A percentile compares a stretch with the other conserved stretches of the same genome.
Evolutionary conservation across 768 basidiomycete species (phyloP).

Genomic region (Boletus coccyginus): DNA sequence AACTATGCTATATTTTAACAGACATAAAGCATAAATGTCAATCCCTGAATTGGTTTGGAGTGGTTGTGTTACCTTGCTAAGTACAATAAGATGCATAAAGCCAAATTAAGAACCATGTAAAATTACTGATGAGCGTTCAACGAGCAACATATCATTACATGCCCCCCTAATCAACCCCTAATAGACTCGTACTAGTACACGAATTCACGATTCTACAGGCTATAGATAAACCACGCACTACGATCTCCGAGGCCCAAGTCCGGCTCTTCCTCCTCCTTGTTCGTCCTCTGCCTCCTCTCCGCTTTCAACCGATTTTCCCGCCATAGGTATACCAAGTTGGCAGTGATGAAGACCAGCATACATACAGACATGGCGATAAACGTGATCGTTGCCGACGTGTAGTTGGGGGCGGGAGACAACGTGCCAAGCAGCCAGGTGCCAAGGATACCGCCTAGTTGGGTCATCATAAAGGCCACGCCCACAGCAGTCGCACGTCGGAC

Average conservation of each 20-base stretch:
- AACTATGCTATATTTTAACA: too few species aligned
- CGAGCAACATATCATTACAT: too few species aligned
- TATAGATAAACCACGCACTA: conserved; percentile 58
- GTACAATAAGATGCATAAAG: too few species aligned
- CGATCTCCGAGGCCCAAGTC: conserved; percentile 45
- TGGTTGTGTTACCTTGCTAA: too few species aligned
- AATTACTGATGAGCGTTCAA: too few species aligned
- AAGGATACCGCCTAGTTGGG: not conserved
- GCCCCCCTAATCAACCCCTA: too few species aligned
- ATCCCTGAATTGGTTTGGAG: too few species aligned
- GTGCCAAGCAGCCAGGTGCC: not conserved
- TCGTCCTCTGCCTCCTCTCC: conserved; percentile 29
- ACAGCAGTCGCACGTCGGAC: not conserved
- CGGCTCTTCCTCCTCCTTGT: conserved; percentile 36
- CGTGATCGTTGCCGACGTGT: not conserved
- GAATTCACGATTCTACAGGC: conserved; percentile 26
- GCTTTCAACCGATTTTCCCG: not conserved
- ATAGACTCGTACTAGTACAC: too few species aligned
- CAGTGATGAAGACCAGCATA: not conserved
- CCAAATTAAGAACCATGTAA: too few species aligned
- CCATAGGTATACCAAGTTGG: not conserved
- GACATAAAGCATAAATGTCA: too few species aligned
- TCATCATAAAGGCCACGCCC: not conserved
- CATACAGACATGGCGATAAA: not conserved
- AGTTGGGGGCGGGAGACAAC: not conserved